Conservation (phyloP, 352 stramenopile genomes). For the Achlya hypogyna region DNA sequence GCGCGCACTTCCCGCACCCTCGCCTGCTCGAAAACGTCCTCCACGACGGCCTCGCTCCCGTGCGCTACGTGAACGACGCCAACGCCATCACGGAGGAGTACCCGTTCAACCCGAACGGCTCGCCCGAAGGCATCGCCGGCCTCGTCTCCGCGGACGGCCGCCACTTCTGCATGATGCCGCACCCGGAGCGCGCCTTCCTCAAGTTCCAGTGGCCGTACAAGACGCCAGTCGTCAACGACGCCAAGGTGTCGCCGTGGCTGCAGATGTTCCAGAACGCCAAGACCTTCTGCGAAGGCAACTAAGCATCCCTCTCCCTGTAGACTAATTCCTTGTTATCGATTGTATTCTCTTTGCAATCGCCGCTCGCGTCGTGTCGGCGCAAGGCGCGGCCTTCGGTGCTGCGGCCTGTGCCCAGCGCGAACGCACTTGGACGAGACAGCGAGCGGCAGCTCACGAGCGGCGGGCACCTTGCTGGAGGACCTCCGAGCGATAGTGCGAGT, state of each 20-base stretch:
- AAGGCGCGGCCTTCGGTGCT: too few relatives aligned
- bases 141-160: conserved; percentile 95
- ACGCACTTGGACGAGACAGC: too few relatives aligned
- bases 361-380: too few relatives aligned
- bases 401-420: too few relatives aligned
- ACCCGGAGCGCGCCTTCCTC: conserved; percentile 96
- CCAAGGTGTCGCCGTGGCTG: conserved; percentile 90
- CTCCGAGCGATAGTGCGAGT: neutral
- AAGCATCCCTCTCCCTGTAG: too few relatives aligned
- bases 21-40: conserved; percentile 85
- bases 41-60: conserved; percentile 86
- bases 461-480: neutral
- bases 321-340: too few relatives aligned
- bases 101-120: conserved; percentile 99
- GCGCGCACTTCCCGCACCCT: conserved; percentile 93
- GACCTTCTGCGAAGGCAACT: conserved; percentile 86
- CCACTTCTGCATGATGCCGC: conserved; percentile 99
- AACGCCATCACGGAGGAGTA: conserved; percentile 94
- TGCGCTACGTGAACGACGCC: conserved; percentile 96
- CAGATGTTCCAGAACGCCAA: conserved; percentile 98
- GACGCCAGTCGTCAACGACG: conserved; percentile 72
- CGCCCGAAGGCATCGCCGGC: conserved; percentile 92
- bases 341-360: too few relatives aligned
- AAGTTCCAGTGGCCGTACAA: conserved; percentile 97
- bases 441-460: too few relatives aligned